Percentiles rank a stretch among this genome's conserved stretches.
Evolutionary conservation across 1,284 basidiomycete species (phyloP).

Genomic region (Malassezia dermatis): DNA sequence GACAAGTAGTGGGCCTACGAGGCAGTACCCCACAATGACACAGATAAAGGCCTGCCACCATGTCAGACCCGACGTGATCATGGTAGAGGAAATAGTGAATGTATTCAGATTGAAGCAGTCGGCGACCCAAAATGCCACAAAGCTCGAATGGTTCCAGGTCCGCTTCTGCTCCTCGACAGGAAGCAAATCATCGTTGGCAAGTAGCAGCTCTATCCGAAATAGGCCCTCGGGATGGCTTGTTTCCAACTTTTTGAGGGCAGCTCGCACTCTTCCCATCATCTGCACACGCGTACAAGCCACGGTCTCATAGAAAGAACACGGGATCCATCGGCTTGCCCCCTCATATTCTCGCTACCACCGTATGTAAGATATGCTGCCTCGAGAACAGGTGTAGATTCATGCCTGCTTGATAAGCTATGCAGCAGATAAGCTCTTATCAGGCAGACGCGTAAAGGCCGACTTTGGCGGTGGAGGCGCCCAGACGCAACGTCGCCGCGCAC

Average conservation of each 20-base stretch:
- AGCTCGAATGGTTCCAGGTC: conserved; percentile 29
- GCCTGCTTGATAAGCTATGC: background rate
- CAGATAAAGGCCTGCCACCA: conserved; percentile 35
- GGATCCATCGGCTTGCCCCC: background rate
- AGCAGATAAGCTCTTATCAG: background rate
- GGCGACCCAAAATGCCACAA: conserved; percentile 36
- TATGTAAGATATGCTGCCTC: too few species aligned
- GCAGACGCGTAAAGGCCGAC: background rate
- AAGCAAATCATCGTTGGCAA: background rate
- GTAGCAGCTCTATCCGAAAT: background rate
- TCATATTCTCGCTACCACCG: too few species aligned
- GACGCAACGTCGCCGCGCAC: background rate
- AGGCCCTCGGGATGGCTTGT: background rate
- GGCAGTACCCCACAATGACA: conserved; percentile 57
- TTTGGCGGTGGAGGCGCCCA: background rate
- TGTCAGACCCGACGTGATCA: conserved; percentile 19
- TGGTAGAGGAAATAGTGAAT: conserved; percentile 7
- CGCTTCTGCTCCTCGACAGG: conserved; percentile 13
- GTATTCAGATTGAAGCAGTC: conserved; percentile 39
- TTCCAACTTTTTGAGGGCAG: background rate
- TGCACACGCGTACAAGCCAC: background rate
- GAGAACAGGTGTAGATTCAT: background rate
- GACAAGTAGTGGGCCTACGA: conserved; percentile 65
- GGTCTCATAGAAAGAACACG: background rate
- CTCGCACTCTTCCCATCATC: background rate